Evolutionary conservation across 148 eudicot species (phyloP).

Genomic region (Rhododendron vialii): DNA sequence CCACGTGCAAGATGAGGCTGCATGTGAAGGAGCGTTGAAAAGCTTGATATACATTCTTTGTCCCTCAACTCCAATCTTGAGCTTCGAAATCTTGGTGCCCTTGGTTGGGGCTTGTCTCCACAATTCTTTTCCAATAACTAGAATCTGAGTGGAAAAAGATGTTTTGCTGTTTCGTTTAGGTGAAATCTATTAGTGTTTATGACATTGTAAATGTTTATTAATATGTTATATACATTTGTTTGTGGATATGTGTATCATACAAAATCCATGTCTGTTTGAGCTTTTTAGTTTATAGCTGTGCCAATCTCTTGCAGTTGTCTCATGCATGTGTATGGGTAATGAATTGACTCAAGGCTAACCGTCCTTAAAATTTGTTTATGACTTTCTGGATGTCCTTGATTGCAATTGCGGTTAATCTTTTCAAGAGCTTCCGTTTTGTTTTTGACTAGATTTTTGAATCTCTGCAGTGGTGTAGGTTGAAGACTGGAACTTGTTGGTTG

Average conservation of each 20-base stretch:
- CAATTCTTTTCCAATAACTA: background rate
- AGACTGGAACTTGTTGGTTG: constrained; percentile 58
- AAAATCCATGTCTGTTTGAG: background rate
- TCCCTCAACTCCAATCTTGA: background rate
- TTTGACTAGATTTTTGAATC: background rate
- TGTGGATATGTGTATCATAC: background rate
- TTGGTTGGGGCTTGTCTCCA: background rate
- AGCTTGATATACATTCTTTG: background rate
- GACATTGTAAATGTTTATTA: background rate
- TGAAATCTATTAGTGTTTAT: background rate
- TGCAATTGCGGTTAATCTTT: background rate
- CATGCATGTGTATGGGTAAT: background rate
- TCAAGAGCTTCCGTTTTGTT: background rate
- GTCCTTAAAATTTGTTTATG: background rate
- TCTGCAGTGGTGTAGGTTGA: constrained; percentile 39
- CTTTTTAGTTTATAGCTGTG: background rate
- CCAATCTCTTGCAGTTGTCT: background rate
- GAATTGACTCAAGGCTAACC: background rate
- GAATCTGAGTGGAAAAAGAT: background rate
- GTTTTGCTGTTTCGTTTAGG: background rate
- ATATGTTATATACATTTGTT: background rate
- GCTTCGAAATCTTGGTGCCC: background rate
- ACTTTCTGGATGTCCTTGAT: background rate
- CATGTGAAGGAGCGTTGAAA: background rate
- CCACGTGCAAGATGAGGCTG: background rate